Base-by-base conservation (phyloP, 495 filamentous ascomycete genomes). In the Mytilinidion resinicola region DNA sequence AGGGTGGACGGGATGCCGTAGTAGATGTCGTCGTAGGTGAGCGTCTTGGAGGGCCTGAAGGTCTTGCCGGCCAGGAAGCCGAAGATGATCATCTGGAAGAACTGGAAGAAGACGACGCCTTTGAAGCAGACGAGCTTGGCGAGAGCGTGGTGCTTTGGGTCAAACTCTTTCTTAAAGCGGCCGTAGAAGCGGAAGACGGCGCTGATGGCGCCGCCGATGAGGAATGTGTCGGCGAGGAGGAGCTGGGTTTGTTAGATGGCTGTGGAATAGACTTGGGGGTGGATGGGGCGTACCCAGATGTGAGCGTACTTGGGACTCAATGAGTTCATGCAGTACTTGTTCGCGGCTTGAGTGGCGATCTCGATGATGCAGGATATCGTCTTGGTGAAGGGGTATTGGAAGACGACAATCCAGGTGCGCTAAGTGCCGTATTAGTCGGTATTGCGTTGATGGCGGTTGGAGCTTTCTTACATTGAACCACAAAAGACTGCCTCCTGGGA, bases 81-180 rank as follows among this genome's bases (percentile, higher is more conserved):
- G 15, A 53, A 53, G 9, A 53, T 36, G 14, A 53, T 38, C 12
- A 37, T 36, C 2, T 34, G 25, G 9, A 53, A 53, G 51, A 53
- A 53, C 51, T 53, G 51, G 51, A 53, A 37, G 25, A 53, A 11
- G 17, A 53, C 51, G 7, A 53, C 37, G 5, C 51, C 51, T 53
- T 53, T 53, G 34, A 53, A 53, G n/a, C 33, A 7, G 4, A 36
- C 9, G 10, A 53, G 34, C 20, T 53, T 53, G 1, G 34, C 51
- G 15, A 39, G 14, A 11, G 51, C 51, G 33, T 30, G 33, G 21
- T 53, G 51, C 1, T 38, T 36, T 1, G 30, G 33, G 34, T 30
- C 25, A 2, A 30, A 3, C 25, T 30, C 25, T 30, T 30, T 30
- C 6, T 30, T 30, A 6, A 30, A 15, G n/a, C 33, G 35, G 4